Evolutionary conservation across 495 filamentous ascomycete species (phyloP).

Genomic region (Aspergillus olivimuriae): DNA sequence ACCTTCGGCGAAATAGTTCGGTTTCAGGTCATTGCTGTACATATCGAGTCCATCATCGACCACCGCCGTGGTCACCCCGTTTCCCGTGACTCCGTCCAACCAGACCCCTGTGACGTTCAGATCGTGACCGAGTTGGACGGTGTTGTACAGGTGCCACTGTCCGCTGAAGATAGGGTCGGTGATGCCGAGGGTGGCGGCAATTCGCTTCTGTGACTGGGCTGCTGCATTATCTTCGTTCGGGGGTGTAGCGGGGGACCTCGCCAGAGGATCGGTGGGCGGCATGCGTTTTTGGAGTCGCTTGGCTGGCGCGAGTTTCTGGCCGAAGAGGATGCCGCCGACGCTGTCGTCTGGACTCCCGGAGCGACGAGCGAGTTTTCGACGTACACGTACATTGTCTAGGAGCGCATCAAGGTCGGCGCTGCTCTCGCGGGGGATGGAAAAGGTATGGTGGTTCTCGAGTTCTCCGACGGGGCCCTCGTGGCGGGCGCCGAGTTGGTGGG

Average conservation of each 20-base stretch:
- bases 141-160: conserved; percentile 95
- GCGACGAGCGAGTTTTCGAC: conserved; percentile 49
- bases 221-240: conserved; percentile 43
- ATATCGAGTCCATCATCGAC: conserved; percentile 96
- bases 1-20: conserved; percentile 83
- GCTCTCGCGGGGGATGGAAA: conserved; percentile 55
- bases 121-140: conserved; percentile 75
- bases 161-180: conserved; percentile 83
- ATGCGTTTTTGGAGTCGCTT: conserved; percentile 70
- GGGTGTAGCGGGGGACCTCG: too few relatives aligned
- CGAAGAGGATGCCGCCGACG: conserved; percentile 69
- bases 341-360: conserved; percentile 37
- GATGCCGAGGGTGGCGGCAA: conserved; percentile 63
- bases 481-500: conserved; percentile 62
- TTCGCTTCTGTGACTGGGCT: conserved; percentile 49
- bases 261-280: too few relatives aligned
- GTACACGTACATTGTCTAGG: conserved; percentile 48
- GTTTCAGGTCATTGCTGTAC: conserved; percentile 89
- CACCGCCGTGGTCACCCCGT: conserved; percentile 83
- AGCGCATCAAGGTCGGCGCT: conserved; percentile 54
- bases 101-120: conserved; percentile 91
- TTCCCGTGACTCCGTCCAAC: conserved; percentile 86
- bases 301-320: conserved; percentile 73
- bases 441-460: conserved; percentile 77
- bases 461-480: conserved; percentile 83